Evolutionary conservation across 2,329 filamentous ascomycete species (phyloP), one percentile per base, ranked within the genome.

Genomic region (Zelopaecilomyces penicillatus): DNA sequence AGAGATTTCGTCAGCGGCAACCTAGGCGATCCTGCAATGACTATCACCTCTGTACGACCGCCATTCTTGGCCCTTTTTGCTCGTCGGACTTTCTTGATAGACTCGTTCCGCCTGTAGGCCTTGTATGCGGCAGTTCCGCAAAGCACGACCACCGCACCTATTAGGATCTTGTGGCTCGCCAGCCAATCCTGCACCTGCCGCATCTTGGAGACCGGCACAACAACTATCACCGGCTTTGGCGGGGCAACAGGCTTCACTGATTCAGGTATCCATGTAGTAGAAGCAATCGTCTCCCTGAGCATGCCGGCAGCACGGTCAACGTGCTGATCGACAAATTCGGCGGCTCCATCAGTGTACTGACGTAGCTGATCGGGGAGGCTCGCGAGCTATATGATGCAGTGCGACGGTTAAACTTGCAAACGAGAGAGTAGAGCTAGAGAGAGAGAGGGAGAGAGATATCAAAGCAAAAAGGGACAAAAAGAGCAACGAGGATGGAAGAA

Each of bases 11-110:
- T 91, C 58, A 96, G 74, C 11, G 90, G 85, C 56, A 95, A 82
- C 41, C 83, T 80, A 3, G 88, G 85, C 19, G 87, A 89, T n/a
- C 91, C 91, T 26, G 89, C 89, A 50, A 97, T 77, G 29, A 97
- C 85, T 61, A 81, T 70, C 5, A 97, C 91, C 64, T 98, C 93
- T 51, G 83, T 81, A 43, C 93, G 78, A 4, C 87, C 87, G 27
- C 93, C 93, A 66, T 88, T 95, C 41, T 76, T 75, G 3, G 88
- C 86, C 44, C 85, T 80, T 65, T 76, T 83, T 8, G 90, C 93
- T 50, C 87, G 79, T 52, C 91, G 78, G 43, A 75, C 76, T 61
- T 82, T 85, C 48, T 77, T 80, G 44, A 76, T 71, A 47, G 78
- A 78, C 45, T 80, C 72, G 44, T 64, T 71, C 43, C 61, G 70